phyloP scores from a whole-genome alignment of 352 stramenopile species.

The Globisporangium apiculatum region DNA sequence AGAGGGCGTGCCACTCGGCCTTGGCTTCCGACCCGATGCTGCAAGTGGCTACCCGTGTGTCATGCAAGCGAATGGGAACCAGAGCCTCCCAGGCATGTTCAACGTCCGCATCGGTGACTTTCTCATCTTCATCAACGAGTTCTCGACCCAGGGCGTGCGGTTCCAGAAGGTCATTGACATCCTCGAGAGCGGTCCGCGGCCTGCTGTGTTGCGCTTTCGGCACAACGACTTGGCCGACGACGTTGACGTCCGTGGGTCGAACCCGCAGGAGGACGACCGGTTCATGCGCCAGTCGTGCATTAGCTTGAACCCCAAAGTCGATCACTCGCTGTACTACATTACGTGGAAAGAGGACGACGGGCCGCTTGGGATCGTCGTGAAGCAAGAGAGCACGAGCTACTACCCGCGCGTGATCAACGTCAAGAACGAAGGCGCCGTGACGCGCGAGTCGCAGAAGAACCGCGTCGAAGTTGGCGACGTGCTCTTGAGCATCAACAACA shows the following conservation, averaged over 20 bases:
- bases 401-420: constrained; percentile 86
- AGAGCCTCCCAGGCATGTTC: constrained; percentile 74
- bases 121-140: constrained; percentile 84
- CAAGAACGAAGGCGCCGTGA: constrained; percentile 81
- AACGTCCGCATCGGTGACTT: constrained; percentile 78
- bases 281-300: constrained; percentile 62
- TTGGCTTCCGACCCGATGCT: constrained; percentile 76
- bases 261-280: constrained; percentile 62
- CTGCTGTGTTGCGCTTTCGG: constrained; percentile 76
- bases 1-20: constrained; percentile 72
- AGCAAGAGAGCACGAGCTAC: constrained; percentile 81
- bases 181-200: constrained; percentile 66
- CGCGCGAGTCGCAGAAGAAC: constrained; percentile 76
- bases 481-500: constrained; percentile 86
- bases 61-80: constrained; percentile 74
- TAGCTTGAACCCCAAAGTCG: constrained; percentile 78
- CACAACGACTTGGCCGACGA: constrained; percentile 63
- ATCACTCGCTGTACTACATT: constrained; percentile 85
- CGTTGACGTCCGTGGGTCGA: constrained; percentile 35
- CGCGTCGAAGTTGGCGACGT: constrained; percentile 77
- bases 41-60: constrained; percentile 70
- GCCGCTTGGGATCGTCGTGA: constrained; percentile 79
- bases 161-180: constrained; percentile 88
- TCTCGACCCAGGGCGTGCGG: constrained; percentile 69
- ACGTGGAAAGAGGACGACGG: constrained; percentile 87